Evolutionary conservation across 257 asterid genomes (phyloP).

Genomic region (Solanum appendiculatum): DNA sequence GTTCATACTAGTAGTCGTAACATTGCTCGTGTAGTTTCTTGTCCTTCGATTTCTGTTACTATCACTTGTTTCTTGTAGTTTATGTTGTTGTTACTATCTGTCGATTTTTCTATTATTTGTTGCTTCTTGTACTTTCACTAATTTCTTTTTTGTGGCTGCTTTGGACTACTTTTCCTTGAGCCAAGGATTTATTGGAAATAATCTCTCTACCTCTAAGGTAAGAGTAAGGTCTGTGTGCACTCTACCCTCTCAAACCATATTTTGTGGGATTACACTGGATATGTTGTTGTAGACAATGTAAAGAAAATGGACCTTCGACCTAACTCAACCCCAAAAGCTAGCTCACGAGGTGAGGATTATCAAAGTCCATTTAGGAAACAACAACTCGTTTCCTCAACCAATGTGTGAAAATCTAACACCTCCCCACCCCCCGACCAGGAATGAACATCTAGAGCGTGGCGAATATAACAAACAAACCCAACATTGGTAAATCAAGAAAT

Average conservation of each 20-base stretch:
- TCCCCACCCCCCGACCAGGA: not conserved
- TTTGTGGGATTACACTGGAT: not conserved
- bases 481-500: not conserved
- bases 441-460: not conserved
- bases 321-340: not conserved
- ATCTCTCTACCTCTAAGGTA: not conserved
- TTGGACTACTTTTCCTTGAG: not conserved
- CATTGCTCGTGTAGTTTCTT: not conserved
- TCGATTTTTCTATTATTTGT: not conserved
- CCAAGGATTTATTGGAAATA: not conserved
- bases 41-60: not conserved
- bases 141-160: not conserved
- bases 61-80: not conserved
- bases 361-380: not conserved
- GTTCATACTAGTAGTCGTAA: not conserved
- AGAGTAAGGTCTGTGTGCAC: not conserved
- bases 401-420: not conserved
- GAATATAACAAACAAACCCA: not conserved
- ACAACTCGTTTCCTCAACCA: not conserved
- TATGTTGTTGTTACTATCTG: not conserved
- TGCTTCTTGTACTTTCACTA: not conserved
- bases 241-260: not conserved
- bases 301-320: not conserved
- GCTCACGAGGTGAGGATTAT: not conserved
- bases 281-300: not conserved